phyloP scores from a whole-genome alignment of 768 basidiomycete species.

The Pholiota conissans region DNA sequence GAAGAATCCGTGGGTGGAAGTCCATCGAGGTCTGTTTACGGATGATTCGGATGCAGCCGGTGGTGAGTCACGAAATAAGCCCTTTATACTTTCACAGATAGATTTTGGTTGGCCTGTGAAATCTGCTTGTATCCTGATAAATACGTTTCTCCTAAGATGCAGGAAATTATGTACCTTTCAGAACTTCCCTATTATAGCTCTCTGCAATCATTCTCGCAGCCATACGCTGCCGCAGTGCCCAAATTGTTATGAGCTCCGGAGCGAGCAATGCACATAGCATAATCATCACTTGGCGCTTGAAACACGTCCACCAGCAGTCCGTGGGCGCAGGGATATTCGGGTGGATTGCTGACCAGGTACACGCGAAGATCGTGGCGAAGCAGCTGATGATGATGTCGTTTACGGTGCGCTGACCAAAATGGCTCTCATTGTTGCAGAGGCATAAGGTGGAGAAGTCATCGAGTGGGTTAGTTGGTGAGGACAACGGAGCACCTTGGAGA shows the following conservation, averaged over 20 bases:
- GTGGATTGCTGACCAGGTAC: slow-evolving; percentile 10
- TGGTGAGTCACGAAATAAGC: neutral
- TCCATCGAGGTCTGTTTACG: neutral
- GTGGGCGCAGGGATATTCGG: slow-evolving; percentile 12
- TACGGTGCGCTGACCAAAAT: neutral
- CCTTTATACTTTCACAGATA: too few species aligned
- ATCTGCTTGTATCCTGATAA: too few species aligned
- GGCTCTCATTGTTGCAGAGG: neutral
- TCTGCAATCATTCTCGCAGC: slow-evolving; percentile 11
- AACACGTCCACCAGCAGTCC: neutral
- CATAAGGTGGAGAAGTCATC: neutral
- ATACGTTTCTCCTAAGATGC: too few species aligned
- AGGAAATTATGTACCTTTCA: neutral
- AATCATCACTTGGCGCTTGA: neutral
- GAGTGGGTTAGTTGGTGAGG: neutral
- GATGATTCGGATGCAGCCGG: neutral
- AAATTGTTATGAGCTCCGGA: slow-evolving; percentile 20
- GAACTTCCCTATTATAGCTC: slow-evolving; percentile 6
- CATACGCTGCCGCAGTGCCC: slow-evolving; percentile 21
- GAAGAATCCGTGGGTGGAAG: neutral
- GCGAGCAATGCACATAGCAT: slow-evolving; percentile 12
- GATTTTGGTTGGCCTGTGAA: too few species aligned
- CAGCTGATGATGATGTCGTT: slow-evolving; percentile 4
- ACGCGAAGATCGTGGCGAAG: slow-evolving; percentile 9
- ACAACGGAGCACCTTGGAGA: neutral